These are phyloP conservation scores for Paecilomyces variotii DNA, from an alignment of 2,329 filamentous ascomycete genomes.

Conservation along the genomic window DNA sequence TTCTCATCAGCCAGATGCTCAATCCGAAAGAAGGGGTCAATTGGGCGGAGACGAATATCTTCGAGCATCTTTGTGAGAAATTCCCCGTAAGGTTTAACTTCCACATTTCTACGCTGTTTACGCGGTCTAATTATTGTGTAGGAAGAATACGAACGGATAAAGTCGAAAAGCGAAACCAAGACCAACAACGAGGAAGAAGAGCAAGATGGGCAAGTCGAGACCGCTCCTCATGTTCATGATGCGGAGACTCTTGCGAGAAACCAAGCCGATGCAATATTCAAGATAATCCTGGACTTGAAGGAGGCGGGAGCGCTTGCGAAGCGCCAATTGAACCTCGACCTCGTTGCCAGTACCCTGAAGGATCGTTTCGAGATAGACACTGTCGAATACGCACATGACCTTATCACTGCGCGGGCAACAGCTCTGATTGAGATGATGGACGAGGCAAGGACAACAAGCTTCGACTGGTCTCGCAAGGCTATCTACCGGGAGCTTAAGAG, in stretches of 20 bases:
- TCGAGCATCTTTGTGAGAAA: slow-evolving; percentile 36
- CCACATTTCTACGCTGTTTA: not conserved
- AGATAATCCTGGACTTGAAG: slow-evolving; percentile 30
- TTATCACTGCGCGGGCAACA: slow-evolving; percentile 26
- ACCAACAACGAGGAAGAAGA: slow-evolving; percentile 10
- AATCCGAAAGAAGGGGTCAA: slow-evolving; percentile 37
- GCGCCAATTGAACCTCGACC: slow-evolving; percentile 30
- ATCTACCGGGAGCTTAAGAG: slow-evolving; percentile 34
- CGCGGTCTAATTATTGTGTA: slow-evolving; percentile 6
- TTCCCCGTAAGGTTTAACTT: slow-evolving; percentile 26
- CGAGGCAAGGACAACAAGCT: slow-evolving; percentile 24
- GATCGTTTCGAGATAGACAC: slow-evolving; percentile 26
- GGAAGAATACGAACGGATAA: slow-evolving; percentile 26
- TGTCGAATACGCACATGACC: slow-evolving; percentile 27
- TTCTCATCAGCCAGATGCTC: slow-evolving; percentile 41
- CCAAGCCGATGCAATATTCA: slow-evolving; percentile 30
- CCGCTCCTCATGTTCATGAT: slow-evolving; percentile 17
- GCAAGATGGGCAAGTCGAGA: slow-evolving; percentile 11
- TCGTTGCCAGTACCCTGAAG: slow-evolving; percentile 22
- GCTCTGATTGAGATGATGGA: slow-evolving; percentile 29
- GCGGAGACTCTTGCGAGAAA: slow-evolving; percentile 19
- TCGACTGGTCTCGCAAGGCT: slow-evolving; percentile 34
- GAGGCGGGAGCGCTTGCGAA: slow-evolving; percentile 34
- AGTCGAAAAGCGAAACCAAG: slow-evolving; percentile 17
- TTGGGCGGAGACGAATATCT: slow-evolving; percentile 37